Percentiles rank a stretch among this genome's conserved stretches.
These are phyloP conservation scores for Hypoxylon sp. DNA, from an alignment of 2,329 filamentous ascomycete genomes.

Conservation along the genomic window DNA sequence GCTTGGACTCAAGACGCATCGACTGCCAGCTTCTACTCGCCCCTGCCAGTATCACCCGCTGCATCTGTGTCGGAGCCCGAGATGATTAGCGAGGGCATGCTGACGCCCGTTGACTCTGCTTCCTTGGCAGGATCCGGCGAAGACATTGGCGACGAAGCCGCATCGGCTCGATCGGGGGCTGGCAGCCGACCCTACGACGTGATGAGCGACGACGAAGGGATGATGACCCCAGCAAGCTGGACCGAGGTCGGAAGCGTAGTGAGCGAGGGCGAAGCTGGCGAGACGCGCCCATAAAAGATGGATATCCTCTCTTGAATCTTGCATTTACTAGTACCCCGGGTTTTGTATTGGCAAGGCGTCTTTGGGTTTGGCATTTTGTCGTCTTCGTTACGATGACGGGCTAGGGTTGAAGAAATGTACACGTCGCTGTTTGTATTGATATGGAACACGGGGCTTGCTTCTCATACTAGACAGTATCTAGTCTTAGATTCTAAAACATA, in stretches of 20 bases:
- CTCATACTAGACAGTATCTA: constrained; percentile 12
- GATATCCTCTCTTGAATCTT: constrained; percentile 9
- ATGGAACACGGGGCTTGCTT: constrained; percentile 10
- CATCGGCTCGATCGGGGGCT: constrained; percentile 49
- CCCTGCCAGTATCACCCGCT: constrained; percentile 61
- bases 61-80: constrained; percentile 61
- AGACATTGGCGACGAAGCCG: constrained; percentile 55
- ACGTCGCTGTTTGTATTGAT: constrained; percentile 14
- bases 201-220: constrained; percentile 66
- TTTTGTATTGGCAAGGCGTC: constrained; percentile 32
- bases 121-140: constrained; percentile 62
- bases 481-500: constrained; percentile 16
- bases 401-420: constrained; percentile 20
- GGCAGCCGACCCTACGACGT: constrained; percentile 59
- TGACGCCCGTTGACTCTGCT: constrained; percentile 66
- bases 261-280: constrained; percentile 61
- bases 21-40: constrained; percentile 65
- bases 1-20: constrained; percentile 69
- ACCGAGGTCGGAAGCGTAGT: constrained; percentile 70
- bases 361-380: constrained; percentile 21
- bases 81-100: constrained; percentile 59
- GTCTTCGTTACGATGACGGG: constrained; percentile 14
- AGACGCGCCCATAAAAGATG: constrained; percentile 45
- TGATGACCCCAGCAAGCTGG: constrained; percentile 69
- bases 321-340: constrained; percentile 22